Conservation (phyloP, 148 eudicot genomes). For the Rhododendron williamsianum region DNA sequence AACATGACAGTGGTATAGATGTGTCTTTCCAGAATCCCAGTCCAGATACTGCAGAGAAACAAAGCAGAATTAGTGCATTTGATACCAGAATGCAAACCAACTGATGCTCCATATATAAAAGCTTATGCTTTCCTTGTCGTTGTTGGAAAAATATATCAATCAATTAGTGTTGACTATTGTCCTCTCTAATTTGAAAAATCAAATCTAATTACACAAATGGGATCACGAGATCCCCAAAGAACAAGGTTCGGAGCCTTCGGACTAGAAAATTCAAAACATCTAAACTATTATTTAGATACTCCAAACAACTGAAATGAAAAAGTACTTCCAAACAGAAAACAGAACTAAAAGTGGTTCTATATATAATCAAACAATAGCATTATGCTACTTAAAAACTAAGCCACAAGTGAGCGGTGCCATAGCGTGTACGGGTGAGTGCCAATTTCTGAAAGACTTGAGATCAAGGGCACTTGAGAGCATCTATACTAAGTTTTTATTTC, state of each 20-base stretch:
- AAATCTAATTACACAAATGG: neutral
- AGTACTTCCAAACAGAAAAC: neutral
- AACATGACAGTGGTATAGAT: constrained; percentile 55
- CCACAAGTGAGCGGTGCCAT: neutral
- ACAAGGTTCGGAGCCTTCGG: neutral
- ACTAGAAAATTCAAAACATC: neutral
- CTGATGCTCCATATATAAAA: neutral
- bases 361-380: neutral
- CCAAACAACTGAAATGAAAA: neutral
- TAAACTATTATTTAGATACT: neutral
- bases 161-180: neutral
- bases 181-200: neutral
- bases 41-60: constrained; percentile 42
- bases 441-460: neutral
- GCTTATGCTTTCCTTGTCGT: neutral
- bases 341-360: no score
- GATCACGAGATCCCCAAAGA: neutral
- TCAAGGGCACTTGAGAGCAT: neutral
- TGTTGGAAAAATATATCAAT: neutral
- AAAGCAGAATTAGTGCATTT: neutral
- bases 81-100: neutral
- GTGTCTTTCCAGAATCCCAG: constrained; percentile 56
- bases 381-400: neutral
- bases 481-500: neutral
- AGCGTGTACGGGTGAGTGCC: neutral